A percentile compares a stretch with the other conserved stretches of the same genome.
phyloP scores from a whole-genome alignment of 2,329 filamentous ascomycete genomes.

The Xylariaceae sp. region DNA sequence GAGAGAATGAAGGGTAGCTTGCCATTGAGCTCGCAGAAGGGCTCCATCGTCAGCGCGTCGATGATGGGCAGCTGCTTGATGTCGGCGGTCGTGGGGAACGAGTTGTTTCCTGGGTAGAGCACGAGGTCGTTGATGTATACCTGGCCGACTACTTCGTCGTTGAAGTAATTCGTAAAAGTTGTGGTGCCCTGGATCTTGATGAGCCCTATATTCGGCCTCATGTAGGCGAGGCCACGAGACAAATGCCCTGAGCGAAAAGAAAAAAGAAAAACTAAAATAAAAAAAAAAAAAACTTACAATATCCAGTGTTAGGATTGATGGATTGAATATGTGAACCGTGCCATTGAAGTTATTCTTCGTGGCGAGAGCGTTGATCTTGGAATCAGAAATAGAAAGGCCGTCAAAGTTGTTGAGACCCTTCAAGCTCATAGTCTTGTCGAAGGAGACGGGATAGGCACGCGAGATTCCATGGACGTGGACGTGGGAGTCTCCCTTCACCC shows the following conservation, averaged over 20 bases:
- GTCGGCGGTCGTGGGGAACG: slow-evolving; percentile 47
- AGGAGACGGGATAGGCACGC: slow-evolving; percentile 45
- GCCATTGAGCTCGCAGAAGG: slow-evolving; percentile 47
- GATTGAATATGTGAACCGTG: slow-evolving; percentile 56
- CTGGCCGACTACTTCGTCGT: slow-evolving; percentile 47
- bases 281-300: slow-evolving; percentile 42
- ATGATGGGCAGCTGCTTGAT: slow-evolving; percentile 48
- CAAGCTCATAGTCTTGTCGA: slow-evolving; percentile 50
- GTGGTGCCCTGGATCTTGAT: slow-evolving; percentile 49
- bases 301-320: slow-evolving; percentile 57
- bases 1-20: slow-evolving; percentile 50
- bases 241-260: too few species aligned
- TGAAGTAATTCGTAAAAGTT: slow-evolving; percentile 54
- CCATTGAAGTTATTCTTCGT: slow-evolving; percentile 55
- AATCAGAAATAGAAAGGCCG: slow-evolving; percentile 48
- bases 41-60: slow-evolving; percentile 34
- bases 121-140: slow-evolving; percentile 53
- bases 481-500: slow-evolving; percentile 47
- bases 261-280: too few species aligned
- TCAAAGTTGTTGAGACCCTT: slow-evolving; percentile 50
- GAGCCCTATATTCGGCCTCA: too few species aligned
- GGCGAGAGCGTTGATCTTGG: slow-evolving; percentile 39
- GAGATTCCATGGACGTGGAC: slow-evolving; percentile 46
- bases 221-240: too few species aligned
- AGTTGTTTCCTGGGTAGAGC: slow-evolving; percentile 55